Conservation (phyloP, 2,329 filamentous ascomycete species). For the Verticillium albo-atrum region DNA sequence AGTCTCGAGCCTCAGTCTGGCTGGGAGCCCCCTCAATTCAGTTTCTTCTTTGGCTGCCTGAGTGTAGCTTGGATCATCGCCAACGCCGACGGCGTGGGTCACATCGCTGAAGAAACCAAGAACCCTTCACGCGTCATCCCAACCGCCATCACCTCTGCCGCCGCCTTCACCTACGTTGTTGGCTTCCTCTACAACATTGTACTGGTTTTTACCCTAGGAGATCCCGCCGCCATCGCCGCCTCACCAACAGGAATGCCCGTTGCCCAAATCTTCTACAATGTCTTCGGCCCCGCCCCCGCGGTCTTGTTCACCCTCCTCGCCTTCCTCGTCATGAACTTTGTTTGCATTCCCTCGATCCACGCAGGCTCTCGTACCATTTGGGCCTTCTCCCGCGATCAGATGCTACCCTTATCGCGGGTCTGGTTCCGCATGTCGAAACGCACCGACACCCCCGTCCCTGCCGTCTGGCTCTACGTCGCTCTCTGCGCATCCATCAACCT, state of each 20-base stretch:
- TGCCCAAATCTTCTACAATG: slow-evolving; percentile 54
- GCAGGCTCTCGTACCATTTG: slow-evolving; percentile 49
- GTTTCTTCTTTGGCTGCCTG: slow-evolving; percentile 57
- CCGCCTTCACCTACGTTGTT: slow-evolving; percentile 49
- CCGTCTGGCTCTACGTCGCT: slow-evolving; percentile 51
- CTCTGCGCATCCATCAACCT: slow-evolving; percentile 54
- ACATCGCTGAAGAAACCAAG: slow-evolving; percentile 44
- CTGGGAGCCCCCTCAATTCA: slow-evolving; percentile 50
- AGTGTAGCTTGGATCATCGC: slow-evolving; percentile 59
- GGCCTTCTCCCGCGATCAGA: slow-evolving; percentile 48
- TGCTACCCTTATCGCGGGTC: slow-evolving; percentile 39
- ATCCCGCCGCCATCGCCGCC: slow-evolving; percentile 38
- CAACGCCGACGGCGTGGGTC: slow-evolving; percentile 33
- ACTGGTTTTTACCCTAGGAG: slow-evolving; percentile 52
- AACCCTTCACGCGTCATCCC: slow-evolving; percentile 32
- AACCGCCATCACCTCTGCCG: slow-evolving; percentile 50
- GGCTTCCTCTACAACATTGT: slow-evolving; percentile 57
- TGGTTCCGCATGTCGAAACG: slow-evolving; percentile 44
- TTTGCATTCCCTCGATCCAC: slow-evolving; percentile 54
- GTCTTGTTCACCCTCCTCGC: slow-evolving; percentile 52
- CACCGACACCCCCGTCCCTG: slow-evolving; percentile 46
- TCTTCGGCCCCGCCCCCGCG: slow-evolving; percentile 46
- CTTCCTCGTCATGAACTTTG: slow-evolving; percentile 54
- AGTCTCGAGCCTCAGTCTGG: slow-evolving; percentile 45
- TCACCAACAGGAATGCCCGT: slow-evolving; percentile 43